Evolutionary conservation across 169 alveolate species (phyloP).

Genomic region (Plasmodium relictum): DNA sequence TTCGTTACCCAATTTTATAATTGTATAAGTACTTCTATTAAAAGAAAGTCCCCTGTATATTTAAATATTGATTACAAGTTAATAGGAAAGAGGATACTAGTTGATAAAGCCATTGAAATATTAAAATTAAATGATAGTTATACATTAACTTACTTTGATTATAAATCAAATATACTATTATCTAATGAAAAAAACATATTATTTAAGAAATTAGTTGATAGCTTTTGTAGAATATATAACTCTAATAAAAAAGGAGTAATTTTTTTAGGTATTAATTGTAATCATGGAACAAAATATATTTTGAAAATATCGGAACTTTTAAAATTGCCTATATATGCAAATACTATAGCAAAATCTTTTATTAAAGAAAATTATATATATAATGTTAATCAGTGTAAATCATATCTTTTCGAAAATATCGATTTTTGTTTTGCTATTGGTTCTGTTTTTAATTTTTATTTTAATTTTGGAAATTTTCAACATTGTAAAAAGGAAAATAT

Average conservation of each 20-base stretch:
- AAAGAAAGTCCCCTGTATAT: slow-evolving; percentile 38
- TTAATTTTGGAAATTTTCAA: slow-evolving; percentile 63
- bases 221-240: slow-evolving; percentile 15
- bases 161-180: not conserved
- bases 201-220: not conserved
- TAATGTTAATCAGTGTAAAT: slow-evolving; percentile 62
- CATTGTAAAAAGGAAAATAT: slow-evolving; percentile 47
- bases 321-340: slow-evolving; percentile 52
- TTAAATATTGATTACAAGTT: slow-evolving; percentile 54
- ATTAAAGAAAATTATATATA: slow-evolving; percentile 65
- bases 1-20: slow-evolving; percentile 20
- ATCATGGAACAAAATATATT: slow-evolving; percentile 59
- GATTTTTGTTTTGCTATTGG: slow-evolving; percentile 64
- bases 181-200: not conserved
- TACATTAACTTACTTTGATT: slow-evolving; percentile 2
- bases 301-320: slow-evolving; percentile 35
- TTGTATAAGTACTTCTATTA: not conserved
- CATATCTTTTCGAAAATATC: slow-evolving; percentile 53
- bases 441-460: slow-evolving; percentile 56
- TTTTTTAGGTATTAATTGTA: slow-evolving; percentile 62
- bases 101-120: slow-evolving; percentile 31
- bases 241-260: slow-evolving; percentile 58
- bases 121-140: slow-evolving; percentile 5
- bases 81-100: slow-evolving; percentile 9
- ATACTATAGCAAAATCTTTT: slow-evolving; percentile 49